Evolutionary conservation across 345 rosid species (phyloP).

Genomic region (Euclidium syriacum): DNA sequence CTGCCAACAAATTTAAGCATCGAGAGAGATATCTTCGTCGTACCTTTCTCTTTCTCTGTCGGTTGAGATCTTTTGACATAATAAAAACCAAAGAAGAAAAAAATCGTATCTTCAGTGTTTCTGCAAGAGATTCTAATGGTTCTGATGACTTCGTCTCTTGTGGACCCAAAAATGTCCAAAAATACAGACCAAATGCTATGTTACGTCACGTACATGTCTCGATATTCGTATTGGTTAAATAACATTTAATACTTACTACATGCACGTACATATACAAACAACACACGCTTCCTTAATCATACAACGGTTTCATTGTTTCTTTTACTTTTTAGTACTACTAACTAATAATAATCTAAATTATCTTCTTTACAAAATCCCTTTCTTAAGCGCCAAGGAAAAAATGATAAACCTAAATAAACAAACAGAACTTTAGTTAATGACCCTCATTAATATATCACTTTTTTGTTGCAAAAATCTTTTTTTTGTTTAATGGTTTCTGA

Average conservation of each 20-base stretch:
- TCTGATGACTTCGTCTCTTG: conserved; percentile 10
- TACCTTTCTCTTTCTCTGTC: conserved; percentile 28
- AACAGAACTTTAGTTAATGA: neutral
- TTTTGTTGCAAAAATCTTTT: neutral
- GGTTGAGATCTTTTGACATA: conserved; percentile 16
- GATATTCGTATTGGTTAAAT: conserved; percentile 31
- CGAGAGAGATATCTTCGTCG: conserved; percentile 14
- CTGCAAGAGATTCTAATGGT: conserved; percentile 31
- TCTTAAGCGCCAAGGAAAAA: neutral
- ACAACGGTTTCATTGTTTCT: conserved; percentile 3
- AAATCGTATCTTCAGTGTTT: conserved; percentile 24
- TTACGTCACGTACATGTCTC: conserved; percentile 32
- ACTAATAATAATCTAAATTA: neutral
- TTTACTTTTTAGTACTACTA: neutral
- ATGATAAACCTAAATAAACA: neutral
- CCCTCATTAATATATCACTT: neutral
- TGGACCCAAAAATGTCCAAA: conserved; percentile 25
- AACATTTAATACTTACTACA: neutral
- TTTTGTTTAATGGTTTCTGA: too few relatives aligned
- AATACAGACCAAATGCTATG: conserved; percentile 30
- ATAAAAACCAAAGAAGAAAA: neutral
- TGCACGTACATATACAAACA: neutral
- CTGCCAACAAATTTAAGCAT: neutral
- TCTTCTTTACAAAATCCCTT: neutral
- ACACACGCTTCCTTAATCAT: conserved; percentile 17